These are phyloP conservation scores for Globisporangium okanoganense DNA, from an alignment of 352 stramenopile genomes.

Conservation along the genomic window DNA sequence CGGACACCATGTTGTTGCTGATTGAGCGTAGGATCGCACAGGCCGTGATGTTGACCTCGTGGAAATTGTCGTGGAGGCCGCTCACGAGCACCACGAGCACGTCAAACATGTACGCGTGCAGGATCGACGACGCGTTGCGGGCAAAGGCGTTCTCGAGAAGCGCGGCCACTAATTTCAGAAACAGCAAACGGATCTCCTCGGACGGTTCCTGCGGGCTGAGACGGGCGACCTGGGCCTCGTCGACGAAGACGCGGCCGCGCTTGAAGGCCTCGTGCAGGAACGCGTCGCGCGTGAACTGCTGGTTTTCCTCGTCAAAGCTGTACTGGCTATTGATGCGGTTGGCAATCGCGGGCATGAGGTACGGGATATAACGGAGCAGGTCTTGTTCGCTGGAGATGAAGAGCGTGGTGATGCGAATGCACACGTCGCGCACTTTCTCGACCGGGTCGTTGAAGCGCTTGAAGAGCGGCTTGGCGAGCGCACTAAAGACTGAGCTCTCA, in stretches of 20 bases:
- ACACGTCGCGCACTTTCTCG: constrained; percentile 76
- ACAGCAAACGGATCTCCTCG: constrained; percentile 69
- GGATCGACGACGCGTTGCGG: constrained; percentile 54
- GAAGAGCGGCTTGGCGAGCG: constrained; percentile 73
- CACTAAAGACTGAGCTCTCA: constrained; percentile 25
- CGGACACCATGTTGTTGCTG: constrained; percentile 77
- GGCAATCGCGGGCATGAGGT: constrained; percentile 65
- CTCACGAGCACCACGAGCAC: constrained; percentile 62
- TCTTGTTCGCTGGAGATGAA: constrained; percentile 49
- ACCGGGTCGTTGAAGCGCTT: constrained; percentile 81
- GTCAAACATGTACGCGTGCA: constrained; percentile 83
- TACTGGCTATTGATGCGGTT: constrained; percentile 66
- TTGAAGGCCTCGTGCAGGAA: constrained; percentile 78
- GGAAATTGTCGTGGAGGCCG: constrained; percentile 85
- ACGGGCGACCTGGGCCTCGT: constrained; percentile 30
- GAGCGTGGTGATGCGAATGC: constrained; percentile 44
- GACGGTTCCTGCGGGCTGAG: constrained; percentile 60
- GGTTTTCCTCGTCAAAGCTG: constrained; percentile 69
- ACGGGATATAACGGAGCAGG: constrained; percentile 64
- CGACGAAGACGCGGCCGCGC: constrained; percentile 57
- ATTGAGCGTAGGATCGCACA: constrained; percentile 47
- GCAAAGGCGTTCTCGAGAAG: constrained; percentile 53
- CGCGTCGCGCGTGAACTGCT: constrained; percentile 62
- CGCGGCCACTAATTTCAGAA: constrained; percentile 47
- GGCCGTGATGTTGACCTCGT: constrained; percentile 76